phyloP scores from a whole-genome alignment of 2,329 filamentous ascomycete species.

The Claviceps pusilla region DNA sequence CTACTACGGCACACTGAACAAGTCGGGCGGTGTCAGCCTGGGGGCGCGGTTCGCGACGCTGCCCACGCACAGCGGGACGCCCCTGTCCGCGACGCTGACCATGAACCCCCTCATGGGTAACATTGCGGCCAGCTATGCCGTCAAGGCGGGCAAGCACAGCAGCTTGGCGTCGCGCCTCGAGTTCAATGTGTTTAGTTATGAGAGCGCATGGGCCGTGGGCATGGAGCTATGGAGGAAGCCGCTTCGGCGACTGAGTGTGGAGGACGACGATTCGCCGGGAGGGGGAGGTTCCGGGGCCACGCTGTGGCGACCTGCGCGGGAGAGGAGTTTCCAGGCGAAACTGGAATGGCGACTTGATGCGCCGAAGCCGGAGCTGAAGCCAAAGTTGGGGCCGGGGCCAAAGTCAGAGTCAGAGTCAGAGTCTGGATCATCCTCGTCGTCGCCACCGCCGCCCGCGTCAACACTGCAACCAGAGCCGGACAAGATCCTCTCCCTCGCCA shows the following conservation, averaged over 20 bases:
- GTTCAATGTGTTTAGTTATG: conserved; percentile 97
- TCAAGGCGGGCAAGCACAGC: conserved; percentile 69
- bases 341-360: conserved; percentile 33
- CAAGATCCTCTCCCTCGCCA: conserved; percentile 4
- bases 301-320: not conserved
- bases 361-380: conserved; percentile 22
- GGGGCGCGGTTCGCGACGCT: conserved; percentile 82
- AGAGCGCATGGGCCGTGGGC: conserved; percentile 82
- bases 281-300: not conserved
- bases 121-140: conserved; percentile 79
- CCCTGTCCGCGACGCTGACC: conserved; percentile 84
- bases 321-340: conserved; percentile 37
- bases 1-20: conserved; percentile 91
- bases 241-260: conserved; percentile 22
- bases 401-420: not conserved
- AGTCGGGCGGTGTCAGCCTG: conserved; percentile 79
- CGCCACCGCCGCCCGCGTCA: too few relatives aligned
- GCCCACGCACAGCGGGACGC: conserved; percentile 65
- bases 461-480: not conserved
- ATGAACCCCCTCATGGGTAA: conserved; percentile 91
- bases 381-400: not conserved
- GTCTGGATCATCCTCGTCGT: not conserved
- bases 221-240: conserved; percentile 79
- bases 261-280: conserved; percentile 14
- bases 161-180: conserved; percentile 83